Evolutionary conservation across 331 rosid genomes (phyloP).

Genomic region (Malus hybrid): DNA sequence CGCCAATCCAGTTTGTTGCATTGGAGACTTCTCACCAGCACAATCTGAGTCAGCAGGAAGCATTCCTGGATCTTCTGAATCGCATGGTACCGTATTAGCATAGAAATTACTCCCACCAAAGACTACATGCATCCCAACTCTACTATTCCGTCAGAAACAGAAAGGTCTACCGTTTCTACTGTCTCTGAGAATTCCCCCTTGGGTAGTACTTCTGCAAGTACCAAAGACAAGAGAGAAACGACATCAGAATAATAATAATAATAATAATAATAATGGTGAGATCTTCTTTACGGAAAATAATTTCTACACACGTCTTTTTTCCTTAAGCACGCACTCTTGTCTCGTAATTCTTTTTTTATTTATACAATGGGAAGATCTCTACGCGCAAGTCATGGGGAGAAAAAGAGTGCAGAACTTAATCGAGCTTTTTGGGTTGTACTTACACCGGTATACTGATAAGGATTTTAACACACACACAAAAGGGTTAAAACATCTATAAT

Average conservation of each 20-base stretch:
- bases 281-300: too few species aligned
- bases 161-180: constrained; percentile 9
- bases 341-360: too few species aligned
- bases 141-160: constrained; percentile 9
- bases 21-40: constrained; percentile 39
- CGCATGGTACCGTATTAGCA: constrained; percentile 1
- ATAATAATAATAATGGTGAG: background rate
- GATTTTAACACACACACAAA: too few species aligned
- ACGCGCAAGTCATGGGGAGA: too few species aligned
- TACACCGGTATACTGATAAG: too few species aligned
- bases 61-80: constrained; percentile 12
- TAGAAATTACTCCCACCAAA: constrained; percentile 2
- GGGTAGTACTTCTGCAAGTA: background rate
- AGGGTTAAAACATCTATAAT: too few species aligned
- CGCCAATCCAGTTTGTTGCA: constrained; percentile 15
- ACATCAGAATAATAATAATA: background rate
- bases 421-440: background rate
- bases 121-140: background rate
- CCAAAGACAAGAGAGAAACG: background rate
- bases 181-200: constrained; percentile 8
- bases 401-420: background rate
- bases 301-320: too few species aligned
- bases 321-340: too few species aligned
- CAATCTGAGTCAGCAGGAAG: constrained; percentile 34
- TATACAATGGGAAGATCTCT: too few species aligned